Evolutionary conservation across 2,329 filamentous ascomycete species (phyloP).

Genomic region (Diplodia seriata): DNA sequence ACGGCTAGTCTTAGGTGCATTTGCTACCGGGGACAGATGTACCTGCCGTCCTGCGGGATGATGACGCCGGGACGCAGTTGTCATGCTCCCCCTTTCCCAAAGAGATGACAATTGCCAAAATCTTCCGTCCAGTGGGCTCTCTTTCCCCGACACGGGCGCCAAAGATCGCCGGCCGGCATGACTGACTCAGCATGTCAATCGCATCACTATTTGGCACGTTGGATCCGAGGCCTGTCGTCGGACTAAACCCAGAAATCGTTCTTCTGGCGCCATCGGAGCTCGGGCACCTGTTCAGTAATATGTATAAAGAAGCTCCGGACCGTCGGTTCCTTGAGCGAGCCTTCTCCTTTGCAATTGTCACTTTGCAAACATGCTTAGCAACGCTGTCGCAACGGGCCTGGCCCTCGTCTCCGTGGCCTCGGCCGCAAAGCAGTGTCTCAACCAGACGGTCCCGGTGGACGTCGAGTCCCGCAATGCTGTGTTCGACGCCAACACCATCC

Average conservation of each 20-base stretch:
- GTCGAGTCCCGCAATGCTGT: constrained; percentile 23
- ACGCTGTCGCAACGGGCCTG: neutral
- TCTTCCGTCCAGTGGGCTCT: no score
- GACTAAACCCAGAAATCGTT: neutral
- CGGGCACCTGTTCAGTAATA: neutral
- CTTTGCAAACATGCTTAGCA: constrained; percentile 7
- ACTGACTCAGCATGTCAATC: constrained; percentile 16
- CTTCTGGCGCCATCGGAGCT: neutral
- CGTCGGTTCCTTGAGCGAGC: no score
- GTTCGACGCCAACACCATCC: constrained; percentile 5
- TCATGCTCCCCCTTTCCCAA: neutral
- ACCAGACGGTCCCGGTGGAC: constrained; percentile 29
- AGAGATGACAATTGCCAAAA: neutral
- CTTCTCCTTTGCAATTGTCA: neutral
- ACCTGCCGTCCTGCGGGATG: neutral
- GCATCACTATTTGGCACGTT: neutral
- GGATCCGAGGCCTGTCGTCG: no score
- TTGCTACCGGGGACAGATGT: neutral
- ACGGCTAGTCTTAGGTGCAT: neutral
- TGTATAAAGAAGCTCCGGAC: constrained; percentile 12
- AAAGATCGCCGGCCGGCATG: no score
- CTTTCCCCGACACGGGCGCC: no score
- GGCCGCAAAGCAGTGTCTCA: constrained; percentile 29
- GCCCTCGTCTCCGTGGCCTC: constrained; percentile 26
- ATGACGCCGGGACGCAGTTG: neutral